Evolutionary conservation across 345 rosid genomes (phyloP).

Genomic region (Rhodamnia rubescens): DNA sequence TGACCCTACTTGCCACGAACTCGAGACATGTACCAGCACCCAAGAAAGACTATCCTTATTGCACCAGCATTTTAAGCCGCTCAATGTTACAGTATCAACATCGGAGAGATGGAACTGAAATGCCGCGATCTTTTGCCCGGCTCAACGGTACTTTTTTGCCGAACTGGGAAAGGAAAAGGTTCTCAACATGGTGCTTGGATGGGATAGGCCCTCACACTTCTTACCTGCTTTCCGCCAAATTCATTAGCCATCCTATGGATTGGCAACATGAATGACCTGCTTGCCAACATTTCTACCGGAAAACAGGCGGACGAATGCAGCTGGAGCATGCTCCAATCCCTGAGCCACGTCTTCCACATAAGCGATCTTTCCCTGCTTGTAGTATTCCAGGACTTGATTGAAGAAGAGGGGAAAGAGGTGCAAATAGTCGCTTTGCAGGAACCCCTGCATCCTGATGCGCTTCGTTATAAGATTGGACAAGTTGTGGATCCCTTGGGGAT

Average conservation of each 20-base stretch:
- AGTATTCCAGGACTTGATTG: neutral
- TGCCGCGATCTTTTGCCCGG: neutral
- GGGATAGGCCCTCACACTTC: neutral
- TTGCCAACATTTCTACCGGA: neutral
- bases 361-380: neutral
- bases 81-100: neutral
- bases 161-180: neutral
- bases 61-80: neutral
- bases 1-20: neutral
- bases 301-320: neutral
- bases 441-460: neutral
- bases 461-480: neutral
- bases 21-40: neutral
- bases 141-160: neutral
- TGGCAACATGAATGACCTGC: neutral
- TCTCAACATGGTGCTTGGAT: neutral
- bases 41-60: neutral
- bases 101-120: neutral
- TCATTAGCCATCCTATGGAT: neutral
- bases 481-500: neutral
- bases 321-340: neutral
- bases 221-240: neutral
- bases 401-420: neutral
- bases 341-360: neutral
- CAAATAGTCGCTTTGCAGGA: neutral